Evolutionary conservation across 2,329 filamentous ascomycete genomes (phyloP).

Genomic region (Aschersonia sp.): DNA sequence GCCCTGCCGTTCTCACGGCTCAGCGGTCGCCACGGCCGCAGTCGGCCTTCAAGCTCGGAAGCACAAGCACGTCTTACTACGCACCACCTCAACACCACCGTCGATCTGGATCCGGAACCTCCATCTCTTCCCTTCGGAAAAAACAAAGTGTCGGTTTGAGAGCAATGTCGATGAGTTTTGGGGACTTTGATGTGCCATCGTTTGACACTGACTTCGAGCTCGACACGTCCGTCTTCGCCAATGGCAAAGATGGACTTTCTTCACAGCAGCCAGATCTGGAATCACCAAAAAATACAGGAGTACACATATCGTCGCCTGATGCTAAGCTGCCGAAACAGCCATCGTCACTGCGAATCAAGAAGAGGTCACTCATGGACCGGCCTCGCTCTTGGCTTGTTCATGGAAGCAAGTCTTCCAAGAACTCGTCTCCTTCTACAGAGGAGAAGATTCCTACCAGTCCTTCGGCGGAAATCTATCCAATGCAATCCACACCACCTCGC

Average conservation of each 20-base stretch:
- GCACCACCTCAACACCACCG: background rate
- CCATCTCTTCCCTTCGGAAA: background rate
- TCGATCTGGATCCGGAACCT: background rate
- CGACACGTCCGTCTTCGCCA: conserved; percentile 28
- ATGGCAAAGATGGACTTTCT: conserved; percentile 3
- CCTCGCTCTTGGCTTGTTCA: conserved; percentile 36
- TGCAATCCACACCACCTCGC: conserved; percentile 9
- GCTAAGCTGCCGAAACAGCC: conserved; percentile 4
- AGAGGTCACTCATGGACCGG: conserved; percentile 31
- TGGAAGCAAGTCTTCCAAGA: conserved; percentile 24
- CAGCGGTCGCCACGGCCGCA: conserved; percentile 2
- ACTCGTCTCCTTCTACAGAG: conserved; percentile 7
- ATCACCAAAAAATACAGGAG: background rate
- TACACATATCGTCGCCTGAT: background rate
- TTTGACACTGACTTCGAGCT: conserved; percentile 36
- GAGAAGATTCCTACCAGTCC: conserved; percentile 1
- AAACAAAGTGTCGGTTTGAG: background rate
- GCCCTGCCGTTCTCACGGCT: conserved; percentile 3
- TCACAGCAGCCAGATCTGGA: conserved; percentile 3
- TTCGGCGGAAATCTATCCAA: conserved; percentile 2
- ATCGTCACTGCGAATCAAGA: conserved; percentile 19
- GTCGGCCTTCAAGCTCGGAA: conserved; percentile 2
- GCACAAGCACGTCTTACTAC: conserved; percentile 1
- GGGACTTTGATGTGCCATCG: conserved; percentile 35
- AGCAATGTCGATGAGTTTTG: conserved; percentile 9